These are phyloP conservation scores for Aspergillus coremiiformis DNA, from an alignment of 495 filamentous ascomycete genomes.

Conservation along the genomic window DNA sequence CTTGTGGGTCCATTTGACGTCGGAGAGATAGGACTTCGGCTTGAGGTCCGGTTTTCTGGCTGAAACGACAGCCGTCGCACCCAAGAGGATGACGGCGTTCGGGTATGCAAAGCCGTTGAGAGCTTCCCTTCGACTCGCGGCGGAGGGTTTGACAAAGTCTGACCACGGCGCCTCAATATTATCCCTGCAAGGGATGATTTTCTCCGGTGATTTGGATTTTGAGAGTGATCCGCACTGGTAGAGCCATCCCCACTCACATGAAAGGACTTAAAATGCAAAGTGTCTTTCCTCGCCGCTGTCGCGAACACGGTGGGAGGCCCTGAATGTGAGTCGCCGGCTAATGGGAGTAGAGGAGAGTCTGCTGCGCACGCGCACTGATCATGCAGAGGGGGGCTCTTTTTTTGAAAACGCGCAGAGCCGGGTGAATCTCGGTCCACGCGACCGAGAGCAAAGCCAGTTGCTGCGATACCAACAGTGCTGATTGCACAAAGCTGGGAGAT, in stretches of 20 bases:
- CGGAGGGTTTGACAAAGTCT: conserved; percentile 33
- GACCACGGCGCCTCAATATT: conserved; percentile 31
- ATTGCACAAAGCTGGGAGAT: conserved; percentile 57
- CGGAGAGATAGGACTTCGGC: conserved; percentile 57
- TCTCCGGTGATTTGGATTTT: conserved; percentile 17
- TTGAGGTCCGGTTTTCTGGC: conserved; percentile 58
- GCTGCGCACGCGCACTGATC: conserved; percentile 15
- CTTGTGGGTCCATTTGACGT: conserved; percentile 65
- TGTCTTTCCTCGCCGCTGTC: conserved; percentile 9
- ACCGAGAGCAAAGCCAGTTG: conserved; percentile 57
- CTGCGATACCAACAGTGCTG: conserved; percentile 61
- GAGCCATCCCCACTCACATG: conserved; percentile 7
- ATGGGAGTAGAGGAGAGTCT: conserved; percentile 14
- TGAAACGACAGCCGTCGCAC: conserved; percentile 72
- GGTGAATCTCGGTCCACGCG: conserved; percentile 40
- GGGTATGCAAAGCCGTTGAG: conserved; percentile 34
- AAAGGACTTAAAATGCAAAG: conserved; percentile 4
- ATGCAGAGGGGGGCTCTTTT: conserved; percentile 22
- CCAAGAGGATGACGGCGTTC: conserved; percentile 60
- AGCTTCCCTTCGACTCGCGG: conserved; percentile 23
- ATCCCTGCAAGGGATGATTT: conserved; percentile 52
- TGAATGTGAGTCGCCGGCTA: conserved; percentile 20
- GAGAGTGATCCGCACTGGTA: conserved; percentile 2
- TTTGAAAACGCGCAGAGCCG: conserved; percentile 20
- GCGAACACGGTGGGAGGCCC: conserved; percentile 20